A percentile compares a stretch with the other conserved stretches of the same genome.
Evolutionary conservation across 441 rosid species (phyloP).

Genomic region (Flueggea neowawraea): DNA sequence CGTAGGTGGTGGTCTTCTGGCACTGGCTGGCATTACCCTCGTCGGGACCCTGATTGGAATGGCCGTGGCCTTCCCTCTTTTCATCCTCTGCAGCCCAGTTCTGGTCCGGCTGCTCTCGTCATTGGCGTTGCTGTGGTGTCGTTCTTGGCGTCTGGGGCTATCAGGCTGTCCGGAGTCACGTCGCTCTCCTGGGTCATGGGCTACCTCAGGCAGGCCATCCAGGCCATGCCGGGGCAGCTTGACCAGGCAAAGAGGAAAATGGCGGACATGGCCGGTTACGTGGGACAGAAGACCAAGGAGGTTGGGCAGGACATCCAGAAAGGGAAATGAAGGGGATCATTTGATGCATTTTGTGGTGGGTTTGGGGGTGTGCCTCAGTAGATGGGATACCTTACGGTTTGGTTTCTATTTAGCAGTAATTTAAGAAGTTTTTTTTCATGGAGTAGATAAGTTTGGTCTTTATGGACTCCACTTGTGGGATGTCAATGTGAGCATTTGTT

Average conservation of each 20-base stretch:
- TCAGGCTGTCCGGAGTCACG: conserved; percentile 58
- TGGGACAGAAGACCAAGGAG: conserved; percentile 72
- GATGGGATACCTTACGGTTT: neutral
- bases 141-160: conserved; percentile 54
- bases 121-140: conserved; percentile 45
- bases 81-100: conserved; percentile 74
- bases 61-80: conserved; percentile 50
- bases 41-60: conserved; percentile 61
- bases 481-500: conserved; percentile 2
- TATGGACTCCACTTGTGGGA: neutral
- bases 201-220: conserved; percentile 31
- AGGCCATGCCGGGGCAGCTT: conserved; percentile 37
- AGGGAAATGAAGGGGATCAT: conserved; percentile 6
- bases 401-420: no score
- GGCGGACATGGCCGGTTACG: conserved; percentile 37
- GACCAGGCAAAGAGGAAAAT: conserved; percentile 46
- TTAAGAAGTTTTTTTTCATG: no score
- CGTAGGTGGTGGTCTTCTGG: conserved; percentile 52
- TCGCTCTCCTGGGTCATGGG: conserved; percentile 52
- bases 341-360: neutral
- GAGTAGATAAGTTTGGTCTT: no score
- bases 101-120: conserved; percentile 52
- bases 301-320: conserved; percentile 41
- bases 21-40: conserved; percentile 57
- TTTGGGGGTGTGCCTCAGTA: neutral